Conservation (phyloP, 371 early-diverging fungal genomes). For the Phascolomyces articulosus region DNA sequence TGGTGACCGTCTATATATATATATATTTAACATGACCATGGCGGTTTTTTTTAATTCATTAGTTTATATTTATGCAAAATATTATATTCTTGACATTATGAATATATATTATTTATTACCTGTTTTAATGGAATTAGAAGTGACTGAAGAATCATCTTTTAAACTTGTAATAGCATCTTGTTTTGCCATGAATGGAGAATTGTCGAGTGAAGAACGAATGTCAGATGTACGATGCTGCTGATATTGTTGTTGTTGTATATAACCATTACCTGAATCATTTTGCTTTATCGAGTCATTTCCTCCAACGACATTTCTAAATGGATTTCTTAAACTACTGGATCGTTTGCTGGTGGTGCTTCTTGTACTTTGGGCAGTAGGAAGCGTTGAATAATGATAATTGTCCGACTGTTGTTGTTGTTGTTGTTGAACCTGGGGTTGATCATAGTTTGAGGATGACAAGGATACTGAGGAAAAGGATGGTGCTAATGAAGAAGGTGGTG, state of each 20-base stretch:
- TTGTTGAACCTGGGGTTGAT: too few relatives aligned
- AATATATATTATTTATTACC: not conserved
- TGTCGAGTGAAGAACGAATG: not conserved
- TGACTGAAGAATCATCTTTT: not conserved
- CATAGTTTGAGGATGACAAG: slow-evolving; percentile 17
- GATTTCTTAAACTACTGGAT: not conserved
- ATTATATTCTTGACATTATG: too few relatives aligned
- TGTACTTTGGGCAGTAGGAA: not conserved
- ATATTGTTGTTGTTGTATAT: not conserved
- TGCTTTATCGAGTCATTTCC: not conserved
- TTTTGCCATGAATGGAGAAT: not conserved
- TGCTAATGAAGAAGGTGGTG: slow-evolving; percentile 11
- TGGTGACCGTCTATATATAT: not conserved
- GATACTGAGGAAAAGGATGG: slow-evolving; percentile 30
- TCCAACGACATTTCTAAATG: not conserved
- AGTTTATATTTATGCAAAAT: not conserved
- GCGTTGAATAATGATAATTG: not conserved
- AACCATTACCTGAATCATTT: not conserved
- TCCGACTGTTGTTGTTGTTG: not conserved
- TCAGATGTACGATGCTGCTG: not conserved
- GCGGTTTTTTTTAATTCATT: not conserved
- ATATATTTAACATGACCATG: too few relatives aligned
- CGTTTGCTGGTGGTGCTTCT: slow-evolving; percentile 5
- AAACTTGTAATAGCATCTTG: not conserved
- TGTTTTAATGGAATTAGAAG: not conserved